Conservation (phyloP, 148 eudicot species). For the Oxyria digyna region DNA sequence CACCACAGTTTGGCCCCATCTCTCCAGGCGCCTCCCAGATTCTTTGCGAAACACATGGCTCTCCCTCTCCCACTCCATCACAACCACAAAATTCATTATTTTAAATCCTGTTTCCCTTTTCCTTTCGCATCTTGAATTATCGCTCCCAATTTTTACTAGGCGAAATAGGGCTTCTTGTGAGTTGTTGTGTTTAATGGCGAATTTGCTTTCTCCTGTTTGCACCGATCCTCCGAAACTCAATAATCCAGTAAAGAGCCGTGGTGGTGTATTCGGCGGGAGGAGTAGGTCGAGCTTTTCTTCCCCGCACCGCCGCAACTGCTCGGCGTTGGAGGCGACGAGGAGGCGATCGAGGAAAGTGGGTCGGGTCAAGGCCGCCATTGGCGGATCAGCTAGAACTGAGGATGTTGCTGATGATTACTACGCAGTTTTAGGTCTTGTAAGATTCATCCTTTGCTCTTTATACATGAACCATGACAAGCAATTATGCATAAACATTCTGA, state of each 20-base stretch:
- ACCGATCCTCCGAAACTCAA: slow-evolving; percentile 63
- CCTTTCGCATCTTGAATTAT: background rate
- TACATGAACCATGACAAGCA: background rate
- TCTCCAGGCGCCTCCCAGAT: slow-evolving; percentile 12
- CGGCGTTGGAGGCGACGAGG: slow-evolving; percentile 20
- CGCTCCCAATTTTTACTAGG: background rate
- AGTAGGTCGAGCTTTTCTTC: slow-evolving; percentile 25
- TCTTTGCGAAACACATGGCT: slow-evolving; percentile 38
- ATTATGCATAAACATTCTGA: background rate
- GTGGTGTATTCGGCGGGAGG: slow-evolving; percentile 19
- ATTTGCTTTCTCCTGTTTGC: slow-evolving; percentile 62
- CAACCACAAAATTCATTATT: background rate
- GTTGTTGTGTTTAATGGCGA: slow-evolving; percentile 19
- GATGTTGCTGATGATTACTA: slow-evolving; percentile 81
- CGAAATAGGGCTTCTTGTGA: background rate
- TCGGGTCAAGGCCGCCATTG: slow-evolving; percentile 37
- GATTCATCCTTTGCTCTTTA: background rate
- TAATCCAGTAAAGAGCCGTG: slow-evolving; percentile 26
- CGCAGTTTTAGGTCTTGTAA: slow-evolving; percentile 87
- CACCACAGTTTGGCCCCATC: background rate
- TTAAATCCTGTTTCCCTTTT: background rate
- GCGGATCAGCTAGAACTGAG: slow-evolving; percentile 15
- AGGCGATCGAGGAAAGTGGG: slow-evolving; percentile 22
- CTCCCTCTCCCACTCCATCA: slow-evolving; percentile 41
- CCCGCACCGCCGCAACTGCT: slow-evolving; percentile 23